phyloP scores from a whole-genome alignment of 176 grass and related monocot species.

The Pontederia crassipes region DNA sequence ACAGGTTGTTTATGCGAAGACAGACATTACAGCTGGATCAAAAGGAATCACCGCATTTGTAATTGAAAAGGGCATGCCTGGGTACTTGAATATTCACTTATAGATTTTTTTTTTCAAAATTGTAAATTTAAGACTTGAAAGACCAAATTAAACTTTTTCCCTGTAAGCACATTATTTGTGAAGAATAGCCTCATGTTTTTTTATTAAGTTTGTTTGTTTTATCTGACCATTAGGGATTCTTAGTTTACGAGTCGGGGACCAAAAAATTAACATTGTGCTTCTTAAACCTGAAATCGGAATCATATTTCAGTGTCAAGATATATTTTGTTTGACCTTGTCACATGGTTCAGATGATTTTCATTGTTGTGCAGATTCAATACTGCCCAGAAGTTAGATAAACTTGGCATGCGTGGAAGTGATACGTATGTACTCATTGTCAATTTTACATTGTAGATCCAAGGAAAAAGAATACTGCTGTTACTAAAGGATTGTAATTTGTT shows the following conservation, averaged over 20 bases:
- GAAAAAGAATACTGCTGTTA: constrained; percentile 6
- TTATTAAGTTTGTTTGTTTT: background rate
- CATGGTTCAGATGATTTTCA: background rate
- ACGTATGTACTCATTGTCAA: constrained; percentile 54
- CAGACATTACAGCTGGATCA: constrained; percentile 66
- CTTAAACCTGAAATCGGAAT: background rate
- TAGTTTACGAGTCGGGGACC: too few relatives aligned
- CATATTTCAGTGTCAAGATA: background rate
- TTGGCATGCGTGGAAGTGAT: constrained; percentile 94
- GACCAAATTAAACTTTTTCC: background rate
- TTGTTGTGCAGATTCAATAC: constrained; percentile 59
- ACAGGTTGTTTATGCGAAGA: constrained; percentile 96
- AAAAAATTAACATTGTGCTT: too few relatives aligned
- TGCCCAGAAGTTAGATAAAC: constrained; percentile 96
- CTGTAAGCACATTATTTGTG: background rate
- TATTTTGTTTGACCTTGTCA: background rate
- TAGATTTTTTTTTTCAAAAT: background rate
- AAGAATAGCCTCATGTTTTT: background rate
- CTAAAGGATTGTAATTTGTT: constrained; percentile 4
- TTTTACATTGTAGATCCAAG: background rate
- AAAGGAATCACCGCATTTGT: constrained; percentile 98
- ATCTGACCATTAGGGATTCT: too few relatives aligned
- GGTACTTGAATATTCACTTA: constrained; percentile 34
- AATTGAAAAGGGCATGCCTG: constrained; percentile 94
- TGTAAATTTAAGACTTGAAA: background rate